Base-by-base conservation (phyloP, 495 filamentous ascomycete species). In the Emericellopsis terricola region DNA sequence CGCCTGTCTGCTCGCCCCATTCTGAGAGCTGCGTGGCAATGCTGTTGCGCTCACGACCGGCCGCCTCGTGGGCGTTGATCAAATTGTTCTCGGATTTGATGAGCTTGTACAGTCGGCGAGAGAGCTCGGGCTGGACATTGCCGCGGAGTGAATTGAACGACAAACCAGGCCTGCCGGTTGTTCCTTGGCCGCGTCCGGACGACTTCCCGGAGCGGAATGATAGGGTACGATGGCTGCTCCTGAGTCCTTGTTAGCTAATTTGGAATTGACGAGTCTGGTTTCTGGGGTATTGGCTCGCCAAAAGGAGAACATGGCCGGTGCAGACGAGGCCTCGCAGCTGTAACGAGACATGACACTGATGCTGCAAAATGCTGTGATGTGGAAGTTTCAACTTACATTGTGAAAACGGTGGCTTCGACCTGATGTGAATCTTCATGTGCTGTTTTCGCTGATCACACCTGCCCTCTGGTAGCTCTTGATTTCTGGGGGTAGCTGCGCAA, bases 21-120 rank as follows among this genome's bases (percentile, higher is more conserved):
- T 94, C 89, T 4, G 80, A 86, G n/a, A 97, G 70, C 58, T 94
- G 84, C 2, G 72, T 69, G 7, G 86, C 87, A 45, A 94, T 78
- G 11, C 75, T 71, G 24, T 80, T 55, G 37, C 83, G 80, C 55
- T 89, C 83, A 31, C 74, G 74, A 15, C 71, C 79, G 8, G 89
- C 89, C 1, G 71, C 50, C 55, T 92, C 80, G 53, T 94, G 77
- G 32, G 78, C 78, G 20, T 71, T 60, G 44, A 94, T 84, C 9
- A 81, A 73, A 43, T 74, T 61, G 62, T 91, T 94, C 52, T 85
- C 77, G 34, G 73, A 76, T 55, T 97, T 97, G 62, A 97, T 89
- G 29, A 96, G 67, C 34, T 76, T 78, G 68, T 72, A 83, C 24
- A 96, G 71, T 42, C 78, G 79, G 45, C 77, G 76, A 52, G 77